Percentiles rank a stretch among this genome's conserved stretches.
Conservation (phyloP, 2,329 filamentous ascomycete genomes). For the Penicillium sp. region DNA sequence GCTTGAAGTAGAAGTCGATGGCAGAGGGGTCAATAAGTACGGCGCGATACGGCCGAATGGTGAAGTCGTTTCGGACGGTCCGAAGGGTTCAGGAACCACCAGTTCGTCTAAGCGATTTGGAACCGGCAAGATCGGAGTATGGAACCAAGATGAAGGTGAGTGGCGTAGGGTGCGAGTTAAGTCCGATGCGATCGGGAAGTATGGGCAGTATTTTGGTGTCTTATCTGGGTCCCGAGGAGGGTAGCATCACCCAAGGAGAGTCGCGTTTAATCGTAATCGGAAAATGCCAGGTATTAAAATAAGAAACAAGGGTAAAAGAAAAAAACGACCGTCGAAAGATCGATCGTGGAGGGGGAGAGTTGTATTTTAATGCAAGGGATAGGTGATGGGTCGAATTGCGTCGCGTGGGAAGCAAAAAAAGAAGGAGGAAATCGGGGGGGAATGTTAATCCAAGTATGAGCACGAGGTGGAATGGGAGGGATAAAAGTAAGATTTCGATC, state of each 20-base stretch:
- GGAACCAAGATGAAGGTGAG: not conserved
- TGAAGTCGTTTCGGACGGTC: not conserved
- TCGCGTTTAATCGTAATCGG: not conserved
- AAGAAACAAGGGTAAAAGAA: not conserved
- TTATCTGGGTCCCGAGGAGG: constrained; percentile 1
- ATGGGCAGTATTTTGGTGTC: constrained; percentile 1
- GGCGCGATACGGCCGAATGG: not conserved
- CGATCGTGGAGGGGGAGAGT: constrained; percentile 18
- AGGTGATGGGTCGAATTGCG: constrained; percentile 32
- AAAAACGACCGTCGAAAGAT: constrained; percentile 12
- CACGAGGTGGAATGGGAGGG: constrained; percentile 15
- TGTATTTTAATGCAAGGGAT: constrained; percentile 27
- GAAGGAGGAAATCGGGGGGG: constrained; percentile 8
- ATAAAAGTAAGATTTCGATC: constrained; percentile 20
- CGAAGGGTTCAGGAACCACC: not conserved
- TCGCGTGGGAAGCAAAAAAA: constrained; percentile 30
- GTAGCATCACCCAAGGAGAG: not conserved
- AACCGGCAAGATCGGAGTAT: not conserved
- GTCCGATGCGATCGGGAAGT: constrained; percentile 12
- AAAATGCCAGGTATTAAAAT: not conserved
- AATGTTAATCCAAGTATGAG: constrained; percentile 27
- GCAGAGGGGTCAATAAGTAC: not conserved
- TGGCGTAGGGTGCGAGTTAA: constrained; percentile 8
- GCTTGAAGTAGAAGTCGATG: not conserved
- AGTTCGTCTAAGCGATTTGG: not conserved